phyloP scores from a whole-genome alignment of 345 rosid species.

The Eucalyptus grandis region DNA sequence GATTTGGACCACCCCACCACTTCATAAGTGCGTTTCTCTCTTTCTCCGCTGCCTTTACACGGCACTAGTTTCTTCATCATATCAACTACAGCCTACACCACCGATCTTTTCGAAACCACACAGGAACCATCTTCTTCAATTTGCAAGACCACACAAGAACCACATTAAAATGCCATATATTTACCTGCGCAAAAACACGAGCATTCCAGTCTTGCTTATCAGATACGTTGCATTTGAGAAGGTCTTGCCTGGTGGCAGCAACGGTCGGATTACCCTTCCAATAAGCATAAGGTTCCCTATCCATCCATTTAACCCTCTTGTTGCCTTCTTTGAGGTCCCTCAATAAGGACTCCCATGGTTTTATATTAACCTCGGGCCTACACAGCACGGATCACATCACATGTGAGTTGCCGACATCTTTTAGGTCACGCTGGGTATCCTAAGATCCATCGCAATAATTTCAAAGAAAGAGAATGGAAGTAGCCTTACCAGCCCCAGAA shows the following conservation, averaged over 20 bases:
- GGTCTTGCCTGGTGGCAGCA: conserved; percentile 53
- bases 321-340: conserved; percentile 47
- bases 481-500: conserved; percentile 80
- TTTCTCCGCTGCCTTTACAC: neutral
- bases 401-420: neutral
- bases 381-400: neutral
- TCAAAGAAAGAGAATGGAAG: neutral
- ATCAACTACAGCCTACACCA: neutral
- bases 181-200: conserved; percentile 65
- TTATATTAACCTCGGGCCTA: conserved; percentile 73
- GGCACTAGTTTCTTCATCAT: neutral
- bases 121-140: neutral
- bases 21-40: neutral
- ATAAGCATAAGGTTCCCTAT: conserved; percentile 67
- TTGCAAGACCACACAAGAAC: neutral
- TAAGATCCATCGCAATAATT: neutral
- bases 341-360: conserved; percentile 53
- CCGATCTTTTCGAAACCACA: neutral
- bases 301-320: conserved; percentile 29
- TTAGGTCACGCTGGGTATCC: neutral
- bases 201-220: conserved; percentile 78
- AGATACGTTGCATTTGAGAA: conserved; percentile 65
- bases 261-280: conserved; percentile 94
- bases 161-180: neutral
- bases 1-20: neutral